Conservation (phyloP, 306 rosid species). For the Begonia loranthoides region DNA sequence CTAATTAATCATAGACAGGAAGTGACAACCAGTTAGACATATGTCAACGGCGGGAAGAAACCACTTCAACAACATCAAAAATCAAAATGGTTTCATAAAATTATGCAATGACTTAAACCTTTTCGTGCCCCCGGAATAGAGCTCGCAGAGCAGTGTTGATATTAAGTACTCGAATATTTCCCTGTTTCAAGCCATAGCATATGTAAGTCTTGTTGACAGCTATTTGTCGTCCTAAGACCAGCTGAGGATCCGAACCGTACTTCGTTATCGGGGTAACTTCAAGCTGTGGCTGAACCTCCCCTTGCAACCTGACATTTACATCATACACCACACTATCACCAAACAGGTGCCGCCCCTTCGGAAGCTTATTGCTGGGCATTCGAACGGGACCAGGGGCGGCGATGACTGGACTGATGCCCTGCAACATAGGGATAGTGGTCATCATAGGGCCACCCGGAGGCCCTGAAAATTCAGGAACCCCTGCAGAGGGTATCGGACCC, state of each 20-base stretch:
- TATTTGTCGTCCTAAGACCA: constrained; percentile 85
- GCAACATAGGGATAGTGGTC: constrained; percentile 20
- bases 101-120: constrained; percentile 29
- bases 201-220: constrained; percentile 91
- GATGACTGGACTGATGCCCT: constrained; percentile 25
- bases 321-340: constrained; percentile 73
- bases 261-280: constrained; percentile 94
- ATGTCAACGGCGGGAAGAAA: too few species aligned
- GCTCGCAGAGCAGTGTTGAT: constrained; percentile 82
- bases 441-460: constrained; percentile 7
- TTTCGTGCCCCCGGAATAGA: constrained; percentile 76
- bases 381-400: constrained; percentile 36
- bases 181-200: constrained; percentile 91
- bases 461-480: constrained; percentile 13
- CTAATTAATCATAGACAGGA: too few species aligned
- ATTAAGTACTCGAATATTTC: constrained; percentile 79
- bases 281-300: constrained; percentile 93
- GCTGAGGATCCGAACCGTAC: constrained; percentile 92
- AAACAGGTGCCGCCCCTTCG: constrained; percentile 64
- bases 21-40: too few species aligned
- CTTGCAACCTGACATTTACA: constrained; percentile 58
- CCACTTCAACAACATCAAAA: too few species aligned
- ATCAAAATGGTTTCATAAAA: too few species aligned
- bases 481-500: constrained; percentile 13
- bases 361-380: constrained; percentile 70